phyloP scores from a whole-genome alignment of 2,329 filamentous ascomycete species.

The Fusarium sp. region DNA sequence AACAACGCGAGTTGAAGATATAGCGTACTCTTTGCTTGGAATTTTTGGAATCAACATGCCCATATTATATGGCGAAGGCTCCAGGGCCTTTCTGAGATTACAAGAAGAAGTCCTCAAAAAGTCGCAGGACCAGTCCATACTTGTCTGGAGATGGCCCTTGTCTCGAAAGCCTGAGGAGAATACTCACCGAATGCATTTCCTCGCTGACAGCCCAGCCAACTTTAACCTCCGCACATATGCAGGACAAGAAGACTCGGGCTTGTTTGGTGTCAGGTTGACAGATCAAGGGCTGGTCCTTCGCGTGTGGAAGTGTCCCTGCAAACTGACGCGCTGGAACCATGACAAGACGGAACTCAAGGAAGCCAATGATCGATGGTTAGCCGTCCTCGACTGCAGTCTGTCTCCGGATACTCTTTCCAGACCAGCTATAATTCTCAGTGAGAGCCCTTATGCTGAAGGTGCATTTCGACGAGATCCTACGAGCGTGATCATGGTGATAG shows the following conservation, averaged over 20 bases:
- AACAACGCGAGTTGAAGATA: slow-evolving; percentile 45
- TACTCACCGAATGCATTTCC: slow-evolving; percentile 36
- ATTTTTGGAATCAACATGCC: slow-evolving; percentile 50
- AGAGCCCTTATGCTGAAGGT: slow-evolving; percentile 32
- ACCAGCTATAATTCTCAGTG: slow-evolving; percentile 39
- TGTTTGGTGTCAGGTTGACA: slow-evolving; percentile 37
- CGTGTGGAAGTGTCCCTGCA: slow-evolving; percentile 43
- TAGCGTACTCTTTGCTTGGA: slow-evolving; percentile 49
- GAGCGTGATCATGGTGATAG: slow-evolving; percentile 42
- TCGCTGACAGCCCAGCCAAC: slow-evolving; percentile 39
- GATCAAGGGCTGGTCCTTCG: slow-evolving; percentile 38
- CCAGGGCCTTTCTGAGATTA: slow-evolving; percentile 46
- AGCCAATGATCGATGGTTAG: slow-evolving; percentile 36
- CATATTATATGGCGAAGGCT: slow-evolving; percentile 50
- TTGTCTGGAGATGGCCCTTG: slow-evolving; percentile 43
- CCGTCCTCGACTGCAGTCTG: slow-evolving; percentile 43
- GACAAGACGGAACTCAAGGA: slow-evolving; percentile 37
- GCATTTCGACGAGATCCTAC: slow-evolving; percentile 35
- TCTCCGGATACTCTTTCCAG: slow-evolving; percentile 41
- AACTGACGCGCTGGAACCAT: slow-evolving; percentile 33
- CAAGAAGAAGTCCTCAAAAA: slow-evolving; percentile 49
- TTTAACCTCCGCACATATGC: slow-evolving; percentile 41
- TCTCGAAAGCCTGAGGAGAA: slow-evolving; percentile 21
- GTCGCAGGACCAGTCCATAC: slow-evolving; percentile 49
- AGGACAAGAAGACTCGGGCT: slow-evolving; percentile 38